Conservation (phyloP, 1,284 basidiomycete genomes). For the Mixia osmundae region DNA sequence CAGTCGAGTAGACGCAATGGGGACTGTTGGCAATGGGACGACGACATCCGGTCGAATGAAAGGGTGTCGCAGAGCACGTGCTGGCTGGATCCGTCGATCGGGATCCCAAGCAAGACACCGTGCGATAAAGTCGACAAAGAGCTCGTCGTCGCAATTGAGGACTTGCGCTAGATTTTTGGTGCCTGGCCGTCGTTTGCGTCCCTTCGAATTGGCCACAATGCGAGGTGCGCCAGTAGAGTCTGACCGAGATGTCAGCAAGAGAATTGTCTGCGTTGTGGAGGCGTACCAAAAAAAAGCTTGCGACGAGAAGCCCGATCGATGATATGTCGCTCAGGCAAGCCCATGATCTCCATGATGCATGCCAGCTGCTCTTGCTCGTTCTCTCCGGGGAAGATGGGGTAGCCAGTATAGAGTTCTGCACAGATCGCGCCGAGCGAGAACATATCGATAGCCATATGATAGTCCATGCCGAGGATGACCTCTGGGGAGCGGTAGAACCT, state of each 20-base stretch:
- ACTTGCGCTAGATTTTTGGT: slow-evolving; percentile 74
- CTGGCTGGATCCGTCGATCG: slow-evolving; percentile 36
- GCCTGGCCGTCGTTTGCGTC: slow-evolving; percentile 67
- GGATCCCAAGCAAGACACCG: slow-evolving; percentile 98
- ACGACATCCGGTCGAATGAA: slow-evolving; percentile 31
- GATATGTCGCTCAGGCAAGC: slow-evolving; percentile 80
- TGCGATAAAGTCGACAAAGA: slow-evolving; percentile 61
- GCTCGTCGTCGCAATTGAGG: slow-evolving; percentile 65
- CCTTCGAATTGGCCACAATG: slow-evolving; percentile 89
- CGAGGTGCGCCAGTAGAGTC: slow-evolving; percentile 80
- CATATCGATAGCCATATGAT: slow-evolving; percentile 54
- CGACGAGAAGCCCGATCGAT: slow-evolving; percentile 81
- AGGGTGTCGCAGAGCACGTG: slow-evolving; percentile 42
- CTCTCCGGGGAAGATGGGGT: slow-evolving; percentile 92
- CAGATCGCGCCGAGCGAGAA: slow-evolving; percentile 96
- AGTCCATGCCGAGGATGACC: slow-evolving; percentile 49
- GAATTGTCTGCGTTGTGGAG: background rate
- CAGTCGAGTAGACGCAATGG: no score
- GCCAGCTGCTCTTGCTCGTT: slow-evolving; percentile 85
- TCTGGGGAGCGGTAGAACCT: slow-evolving; percentile 52
- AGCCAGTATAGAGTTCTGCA: slow-evolving; percentile 94
- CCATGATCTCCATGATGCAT: slow-evolving; percentile 98
- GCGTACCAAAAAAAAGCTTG: slow-evolving; percentile 76
- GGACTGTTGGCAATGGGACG: no score
- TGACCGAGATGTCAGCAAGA: slow-evolving; percentile 20